A percentile compares a stretch with the other conserved stretches of the same genome.
These are phyloP conservation scores for Apiospora koreana DNA, from an alignment of 2,329 filamentous ascomycete genomes.

Conservation along the genomic window DNA sequence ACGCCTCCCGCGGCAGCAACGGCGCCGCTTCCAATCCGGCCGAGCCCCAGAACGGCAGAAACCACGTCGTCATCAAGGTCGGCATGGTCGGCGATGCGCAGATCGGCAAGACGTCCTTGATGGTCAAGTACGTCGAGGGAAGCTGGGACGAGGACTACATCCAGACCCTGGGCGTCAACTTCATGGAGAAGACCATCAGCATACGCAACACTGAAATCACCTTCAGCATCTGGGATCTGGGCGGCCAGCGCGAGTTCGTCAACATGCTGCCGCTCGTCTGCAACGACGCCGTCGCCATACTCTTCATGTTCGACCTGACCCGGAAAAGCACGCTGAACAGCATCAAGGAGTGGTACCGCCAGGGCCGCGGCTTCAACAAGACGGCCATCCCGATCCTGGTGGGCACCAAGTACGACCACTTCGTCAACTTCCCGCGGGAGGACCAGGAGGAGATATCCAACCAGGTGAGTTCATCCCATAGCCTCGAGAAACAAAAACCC, in stretches of 20 bases:
- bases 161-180: slow-evolving; percentile 97
- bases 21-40: slow-evolving; percentile 30
- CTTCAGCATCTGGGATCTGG: slow-evolving; percentile 98
- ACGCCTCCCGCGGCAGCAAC: slow-evolving; percentile 41
- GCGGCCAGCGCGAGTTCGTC: slow-evolving; percentile 97
- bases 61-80: slow-evolving; percentile 95
- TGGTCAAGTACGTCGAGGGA: slow-evolving; percentile 99
- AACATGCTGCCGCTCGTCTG: slow-evolving; percentile 99
- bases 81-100: slow-evolving; percentile 99
- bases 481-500: not conserved
- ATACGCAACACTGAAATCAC: slow-evolving; percentile 99
- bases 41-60: slow-evolving; percentile 48
- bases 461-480: slow-evolving; percentile 64
- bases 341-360: slow-evolving; percentile 99
- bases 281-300: slow-evolving; percentile 96
- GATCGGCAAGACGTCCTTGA: slow-evolving; percentile 97
- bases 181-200: slow-evolving; percentile 99
- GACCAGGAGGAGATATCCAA: slow-evolving; percentile 99
- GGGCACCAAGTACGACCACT: slow-evolving; percentile 98
- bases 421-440: slow-evolving; percentile 96
- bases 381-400: slow-evolving; percentile 98
- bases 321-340: slow-evolving; percentile 98
- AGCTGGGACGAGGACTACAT: slow-evolving; percentile 99
- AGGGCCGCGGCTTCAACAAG: slow-evolving; percentile 98
- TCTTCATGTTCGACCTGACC: slow-evolving; percentile 99